Evolutionary conservation across 768 basidiomycete species (phyloP), one percentile per base, ranked within the genome.

Genomic region (Steccherinum ochraceum): DNA sequence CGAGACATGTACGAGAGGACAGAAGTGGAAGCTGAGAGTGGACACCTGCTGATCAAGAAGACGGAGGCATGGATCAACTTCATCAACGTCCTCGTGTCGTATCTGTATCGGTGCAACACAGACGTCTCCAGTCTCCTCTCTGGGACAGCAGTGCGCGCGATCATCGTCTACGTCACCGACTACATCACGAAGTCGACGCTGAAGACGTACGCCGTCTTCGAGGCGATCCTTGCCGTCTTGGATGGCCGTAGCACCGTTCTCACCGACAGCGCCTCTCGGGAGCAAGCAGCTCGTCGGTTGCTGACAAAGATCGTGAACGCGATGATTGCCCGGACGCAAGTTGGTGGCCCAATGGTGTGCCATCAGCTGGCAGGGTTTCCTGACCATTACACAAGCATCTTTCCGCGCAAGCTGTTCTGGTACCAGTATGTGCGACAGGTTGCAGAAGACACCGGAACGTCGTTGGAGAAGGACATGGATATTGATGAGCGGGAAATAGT

Each of bases 321-420:
- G 1, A 39, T 75, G n/a, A 63, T 64, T 19, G 56, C 64, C 0
- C 71, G 69, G 52, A 20, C 60, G 16, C 70, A 73, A 52, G 63
- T 73, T 12, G 72, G 72, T 0, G 62, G 61, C 16, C 72, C 72
- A 0, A 67, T 72, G 63, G 65, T 64, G 0, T 63, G 53, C 11
- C 54, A 69, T 53, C 72, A 72, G 44, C 45, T 72, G 0, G 49
- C 71, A 10, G 62, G 58, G 5, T 56, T 67, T 46, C 69, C 67
- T 16, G 73, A 74, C 52, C 69, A 70, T 21, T 72, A 73, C 48
- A 71, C 69, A 0, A 66, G 70, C 51, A 16, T 7, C 7, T 35
- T 7, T 16, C 16, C 16, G 7, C 7, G 16, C 7, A 16, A 7
- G 7, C 7, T 35, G 16, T 35, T 7, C 30, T 35, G 30, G 30